Base-by-base conservation (phyloP, 257 asterid species). In the Handroanthus guayacan region DNA sequence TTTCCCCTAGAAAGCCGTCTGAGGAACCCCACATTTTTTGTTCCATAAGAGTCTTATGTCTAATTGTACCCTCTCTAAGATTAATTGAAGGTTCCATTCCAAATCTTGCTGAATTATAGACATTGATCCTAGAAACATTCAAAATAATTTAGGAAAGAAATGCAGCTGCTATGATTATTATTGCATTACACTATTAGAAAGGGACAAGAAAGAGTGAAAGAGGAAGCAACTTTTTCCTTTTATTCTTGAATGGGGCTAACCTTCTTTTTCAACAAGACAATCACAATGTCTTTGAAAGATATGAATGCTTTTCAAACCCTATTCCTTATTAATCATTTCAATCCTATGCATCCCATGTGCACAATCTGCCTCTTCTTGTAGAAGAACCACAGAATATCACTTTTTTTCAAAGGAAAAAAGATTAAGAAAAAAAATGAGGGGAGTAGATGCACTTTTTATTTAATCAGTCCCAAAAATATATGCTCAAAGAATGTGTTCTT, bases 261-360 rank as follows among this genome's bases (percentile, higher is more conserved):
- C 57, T 55, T 37, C 71, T 79, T 77, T 82, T 89, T 84, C 91
- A 87, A 84, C 85, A 79, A 67, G 74, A 66, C 87, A 86, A 89
- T 89, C 91, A 89, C 85, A 60, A 80, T 89, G 92, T 89, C 92
- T 84, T 84, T 88, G 91, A 90, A 86, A 85, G 80, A 82, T 60
- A 71, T 78, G 78, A 81, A 81, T 82, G 87, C 84, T 84, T 80
- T 85, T 71, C 84, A 67, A 79, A 77, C 65, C 82, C 79, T 34
- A 75, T 65, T 54, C 76, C 77, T 73, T 74, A 44, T 74, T 67
- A 80, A 84, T 82, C 87, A 85, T 82, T 79, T 72, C 65, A 80
- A 81, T 85, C 76, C 83, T 82, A 69, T 83, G 84, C 85, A 72
- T 41, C 85, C 89, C 92, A 85, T 84, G 89, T 85, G 89, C 86